Evolutionary conservation across 225 moss, liverwort and hornwort species (phyloP).

Genomic region (Pleurozium schreberi): DNA sequence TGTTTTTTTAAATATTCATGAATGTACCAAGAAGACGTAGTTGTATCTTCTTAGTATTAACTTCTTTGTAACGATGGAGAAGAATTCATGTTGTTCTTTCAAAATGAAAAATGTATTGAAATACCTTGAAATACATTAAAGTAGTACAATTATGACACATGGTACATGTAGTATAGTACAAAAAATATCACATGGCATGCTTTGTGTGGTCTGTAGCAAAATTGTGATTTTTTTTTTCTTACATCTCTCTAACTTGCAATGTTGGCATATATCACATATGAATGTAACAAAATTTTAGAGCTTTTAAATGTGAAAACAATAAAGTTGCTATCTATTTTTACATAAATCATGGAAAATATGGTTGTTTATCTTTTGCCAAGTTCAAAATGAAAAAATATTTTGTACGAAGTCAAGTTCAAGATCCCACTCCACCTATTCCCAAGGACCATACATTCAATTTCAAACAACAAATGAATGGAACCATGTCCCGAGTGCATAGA

Average conservation of each 20-base stretch:
- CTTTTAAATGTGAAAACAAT: neutral
- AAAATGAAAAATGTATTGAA: neutral
- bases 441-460: neutral
- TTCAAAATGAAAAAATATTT: neutral
- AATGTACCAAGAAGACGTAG: too few relatives aligned
- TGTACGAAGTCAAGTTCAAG: neutral
- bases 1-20: too few relatives aligned
- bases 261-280: neutral
- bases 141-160: neutral
- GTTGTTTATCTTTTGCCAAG: neutral
- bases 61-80: neutral
- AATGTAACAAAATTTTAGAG: too few relatives aligned
- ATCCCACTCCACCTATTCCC: neutral
- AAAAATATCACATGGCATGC: neutral
- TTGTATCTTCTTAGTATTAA: too few relatives aligned
- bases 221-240: neutral
- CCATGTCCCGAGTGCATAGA: accelerated
- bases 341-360: neutral
- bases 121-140: neutral
- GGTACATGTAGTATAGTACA: too few relatives aligned
- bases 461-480: neutral
- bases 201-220: too few relatives aligned
- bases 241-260: neutral
- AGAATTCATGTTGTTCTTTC: neutral
- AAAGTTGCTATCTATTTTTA: neutral